Base-by-base conservation (phyloP, 116 monocot genomes). In the Cymodocea nodosa region DNA sequence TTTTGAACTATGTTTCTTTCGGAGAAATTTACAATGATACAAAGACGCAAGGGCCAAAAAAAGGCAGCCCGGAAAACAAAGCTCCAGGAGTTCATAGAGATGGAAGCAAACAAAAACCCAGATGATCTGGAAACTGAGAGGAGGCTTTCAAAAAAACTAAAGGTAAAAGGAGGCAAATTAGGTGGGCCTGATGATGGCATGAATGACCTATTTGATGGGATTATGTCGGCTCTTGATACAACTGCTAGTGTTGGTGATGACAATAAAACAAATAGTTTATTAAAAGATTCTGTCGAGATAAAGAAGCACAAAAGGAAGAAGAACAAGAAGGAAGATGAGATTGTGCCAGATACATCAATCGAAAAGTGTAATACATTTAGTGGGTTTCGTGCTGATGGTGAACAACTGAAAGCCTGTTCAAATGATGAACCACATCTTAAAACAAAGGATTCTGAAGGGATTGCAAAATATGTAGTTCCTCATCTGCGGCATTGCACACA, bases 101-200 rank as follows among this genome's bases (percentile, higher is more conserved):
- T 84, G 84, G 98, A 98, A 20, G 74, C 50, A 61, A 68, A 61
- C 16, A 66, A 44, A 15, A 75, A 61, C 6, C 40, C 16, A 9
- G 56, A 81, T 25, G 98, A 92, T 75, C 49, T 81, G 5, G 70
- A 84, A 44, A 58, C 76, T 64, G 85, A 92, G 63, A 82, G 74
- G 64, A 86, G 74, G 59, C 84, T 99, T n/a, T 79, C 79, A 5
- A 92, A 86, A 71, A 89, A 79, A 74, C 84, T 99, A 57, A 89
- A 84, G 71, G 73, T 99, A 24, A 99, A 89, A 71, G 73, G 71
- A 4, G 79, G 86, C 25, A 79, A 66, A n/a, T 16, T 89, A 30
- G 57, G 64, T 3, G 82, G 83, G 13, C 35, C 68, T n/a, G 81
- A 89, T 62, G 98, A 98, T 63, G 84, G 79, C 13, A 60, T 99